Percentiles rank a stretch among this genome's conserved stretches.
These are phyloP conservation scores for Tremellales sp. DNA, from an alignment of 1,284 basidiomycete genomes.

Conservation along the genomic window DNA sequence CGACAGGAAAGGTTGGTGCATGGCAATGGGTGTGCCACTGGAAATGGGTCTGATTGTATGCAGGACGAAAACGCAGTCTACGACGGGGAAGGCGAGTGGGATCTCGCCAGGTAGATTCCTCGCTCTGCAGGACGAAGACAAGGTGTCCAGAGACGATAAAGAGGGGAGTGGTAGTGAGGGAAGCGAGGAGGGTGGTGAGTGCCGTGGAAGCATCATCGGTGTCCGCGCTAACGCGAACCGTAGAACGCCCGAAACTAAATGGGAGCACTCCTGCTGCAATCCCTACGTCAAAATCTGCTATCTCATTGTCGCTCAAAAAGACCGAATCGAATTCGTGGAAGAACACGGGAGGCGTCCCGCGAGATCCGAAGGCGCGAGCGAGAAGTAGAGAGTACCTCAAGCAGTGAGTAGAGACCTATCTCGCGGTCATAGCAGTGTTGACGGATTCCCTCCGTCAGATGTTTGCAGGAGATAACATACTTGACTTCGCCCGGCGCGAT, in stretches of 20 bases:
- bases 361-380: slow-evolving; percentile 87
- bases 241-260: slow-evolving; percentile 25
- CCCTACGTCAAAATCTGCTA: slow-evolving; percentile 17
- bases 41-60: not conserved
- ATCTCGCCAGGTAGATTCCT: slow-evolving; percentile 43
- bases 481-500: slow-evolving; percentile 93
- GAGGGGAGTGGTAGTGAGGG: slow-evolving; percentile 45
- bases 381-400: slow-evolving; percentile 95
- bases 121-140: slow-evolving; percentile 45
- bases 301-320: slow-evolving; percentile 18
- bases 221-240: not conserved
- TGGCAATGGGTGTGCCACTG: slow-evolving; percentile 10
- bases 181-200: slow-evolving; percentile 32
- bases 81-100: slow-evolving; percentile 35
- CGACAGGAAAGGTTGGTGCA: slow-evolving; percentile 79
- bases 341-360: slow-evolving; percentile 62
- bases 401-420: slow-evolving; percentile 59
- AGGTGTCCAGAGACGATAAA: slow-evolving; percentile 31
- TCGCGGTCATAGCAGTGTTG: not conserved
- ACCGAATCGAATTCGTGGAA: slow-evolving; percentile 55
- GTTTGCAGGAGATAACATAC: slow-evolving; percentile 96
- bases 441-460: slow-evolving; percentile 53
- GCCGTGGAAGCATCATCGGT: not conserved
- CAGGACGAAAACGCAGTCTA: slow-evolving; percentile 76
- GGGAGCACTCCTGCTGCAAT: slow-evolving; percentile 27